Evolutionary conservation across 495 filamentous ascomycete genomes (phyloP).

Genomic region (Aspergillus diversus): DNA sequence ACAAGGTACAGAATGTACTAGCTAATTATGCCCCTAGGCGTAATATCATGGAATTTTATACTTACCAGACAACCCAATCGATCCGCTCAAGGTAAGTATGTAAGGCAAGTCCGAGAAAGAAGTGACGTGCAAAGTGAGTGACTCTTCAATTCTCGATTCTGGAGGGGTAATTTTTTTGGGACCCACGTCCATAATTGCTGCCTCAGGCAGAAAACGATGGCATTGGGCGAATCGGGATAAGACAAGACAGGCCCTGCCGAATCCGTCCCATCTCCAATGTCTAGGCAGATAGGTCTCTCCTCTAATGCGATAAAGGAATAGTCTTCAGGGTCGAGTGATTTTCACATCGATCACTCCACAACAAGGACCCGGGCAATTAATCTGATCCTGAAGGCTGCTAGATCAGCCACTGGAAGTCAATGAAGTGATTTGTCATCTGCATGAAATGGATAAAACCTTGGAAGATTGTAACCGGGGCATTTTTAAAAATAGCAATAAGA

Average conservation of each 20-base stretch:
- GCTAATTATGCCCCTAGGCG: not conserved
- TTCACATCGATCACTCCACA: not conserved
- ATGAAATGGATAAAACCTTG: too few species aligned
- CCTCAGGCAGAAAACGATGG: conserved; percentile 34
- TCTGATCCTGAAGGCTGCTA: not conserved
- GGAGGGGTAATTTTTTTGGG: conserved; percentile 42
- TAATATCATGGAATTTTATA: conserved; percentile 5
- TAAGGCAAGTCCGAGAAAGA: conserved; percentile 5
- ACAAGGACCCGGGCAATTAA: not conserved
- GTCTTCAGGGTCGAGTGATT: not conserved
- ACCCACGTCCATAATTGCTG: conserved; percentile 17
- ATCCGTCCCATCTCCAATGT: not conserved
- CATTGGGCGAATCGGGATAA: too few species aligned
- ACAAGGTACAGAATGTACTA: not conserved
- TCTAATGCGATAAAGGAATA: conserved; percentile 1
- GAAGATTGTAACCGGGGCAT: too few species aligned
- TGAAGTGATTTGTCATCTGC: not conserved
- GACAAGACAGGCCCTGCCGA: not conserved
- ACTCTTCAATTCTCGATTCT: conserved; percentile 27
- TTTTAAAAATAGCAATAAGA: too few species aligned
- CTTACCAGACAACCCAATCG: conserved; percentile 8
- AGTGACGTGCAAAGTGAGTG: conserved; percentile 26
- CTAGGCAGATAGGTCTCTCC: not conserved
- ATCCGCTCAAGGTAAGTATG: conserved; percentile 2
- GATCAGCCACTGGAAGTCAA: not conserved